Base-by-base conservation (phyloP, 2,329 filamentous ascomycete species). In the Aurifilum marmelostoma region DNA sequence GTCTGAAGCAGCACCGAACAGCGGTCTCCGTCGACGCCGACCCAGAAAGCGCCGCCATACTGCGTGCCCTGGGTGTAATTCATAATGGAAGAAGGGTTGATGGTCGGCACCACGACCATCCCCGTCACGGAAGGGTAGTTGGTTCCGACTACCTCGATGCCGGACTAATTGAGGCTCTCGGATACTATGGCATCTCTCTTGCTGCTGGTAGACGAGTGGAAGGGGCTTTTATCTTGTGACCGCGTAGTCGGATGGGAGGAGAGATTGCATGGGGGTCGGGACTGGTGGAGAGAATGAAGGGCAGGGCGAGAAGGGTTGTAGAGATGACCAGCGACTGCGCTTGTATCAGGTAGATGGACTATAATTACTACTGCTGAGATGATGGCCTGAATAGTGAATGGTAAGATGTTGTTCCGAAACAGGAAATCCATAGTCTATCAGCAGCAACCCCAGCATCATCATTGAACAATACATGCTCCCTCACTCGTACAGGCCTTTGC, bases 21-120 rank as follows among this genome's bases (percentile, higher is more conserved):
- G 37, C 14, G 2, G 37, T 43, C 32, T n/a, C 59, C 59, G 37
- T 62, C 59, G n/a, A 62, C 43, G 0, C 59, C 59, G 12, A 62
- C 59, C 59, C 37, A 62, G 37, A 62, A n/a, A 11, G 59, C 59
- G n/a, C 18, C 56, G 8, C 56, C 56, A n/a, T 62, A 62, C 59
- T 62, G n/a, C n/a, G 34, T 41, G 12, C 59, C 24, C 18, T 21
- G 12, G 37, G 37, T 62, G 59, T 62, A 62, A 9, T 62, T 43
- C 3, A 8, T 9, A 18, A 24, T n/a, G 14, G 34, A 39, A 9
- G 37, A 11, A 3, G n/a, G 21, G 21, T 62, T 14, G n/a, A 39
- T 29, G 21, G 59, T 62, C 21, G 59, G 59, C n/a, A 62, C 59
- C 21, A 41, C 37, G 37, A 62, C 43, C 4, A 37, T 43, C 37